Percentiles rank a stretch among this genome's conserved stretches.
Conservation (phyloP, 176 grass and related monocot genomes). For the Alopecurus myosuroides region DNA sequence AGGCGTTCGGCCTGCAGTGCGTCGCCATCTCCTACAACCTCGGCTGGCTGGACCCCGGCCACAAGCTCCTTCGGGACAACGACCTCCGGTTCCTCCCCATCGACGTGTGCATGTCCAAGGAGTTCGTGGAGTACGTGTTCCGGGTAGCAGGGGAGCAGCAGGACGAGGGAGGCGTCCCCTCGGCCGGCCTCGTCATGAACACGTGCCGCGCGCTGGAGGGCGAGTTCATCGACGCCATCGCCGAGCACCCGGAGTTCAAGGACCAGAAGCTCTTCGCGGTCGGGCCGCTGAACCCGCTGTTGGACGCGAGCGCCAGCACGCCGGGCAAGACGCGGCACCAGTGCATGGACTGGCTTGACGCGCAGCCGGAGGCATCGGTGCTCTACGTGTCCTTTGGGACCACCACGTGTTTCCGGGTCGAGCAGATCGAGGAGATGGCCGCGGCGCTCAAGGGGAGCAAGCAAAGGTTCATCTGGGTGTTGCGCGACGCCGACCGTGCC, state of each 20-base stretch:
- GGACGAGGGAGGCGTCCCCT: background rate
- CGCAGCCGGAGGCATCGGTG: slow-evolving; percentile 31
- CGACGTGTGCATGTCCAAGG: background rate
- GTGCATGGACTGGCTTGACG: slow-evolving; percentile 46
- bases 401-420: slow-evolving; percentile 11
- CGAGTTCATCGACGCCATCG: slow-evolving; percentile 31
- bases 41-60: background rate
- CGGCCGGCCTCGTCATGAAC: slow-evolving; percentile 2
- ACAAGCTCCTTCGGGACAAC: slow-evolving; percentile 5
- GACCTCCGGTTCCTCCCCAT: background rate
- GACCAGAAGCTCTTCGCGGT: slow-evolving; percentile 38
- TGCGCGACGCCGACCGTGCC: slow-evolving; percentile 42
- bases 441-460: slow-evolving; percentile 29
- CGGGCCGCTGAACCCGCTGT: slow-evolving; percentile 35
- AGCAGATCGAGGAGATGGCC: slow-evolving; percentile 37
- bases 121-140: background rate
- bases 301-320: background rate
- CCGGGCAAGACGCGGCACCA: background rate
- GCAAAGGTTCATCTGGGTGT: slow-evolving; percentile 57
- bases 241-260: background rate
- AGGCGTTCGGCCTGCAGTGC: slow-evolving; percentile 41
- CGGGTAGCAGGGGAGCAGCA: background rate
- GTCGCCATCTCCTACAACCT: slow-evolving; percentile 23
- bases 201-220: slow-evolving; percentile 9
- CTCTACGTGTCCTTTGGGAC: slow-evolving; percentile 56